Conservation (phyloP, 2,329 filamentous ascomycete species). For the Colletotrichum siamense region DNA sequence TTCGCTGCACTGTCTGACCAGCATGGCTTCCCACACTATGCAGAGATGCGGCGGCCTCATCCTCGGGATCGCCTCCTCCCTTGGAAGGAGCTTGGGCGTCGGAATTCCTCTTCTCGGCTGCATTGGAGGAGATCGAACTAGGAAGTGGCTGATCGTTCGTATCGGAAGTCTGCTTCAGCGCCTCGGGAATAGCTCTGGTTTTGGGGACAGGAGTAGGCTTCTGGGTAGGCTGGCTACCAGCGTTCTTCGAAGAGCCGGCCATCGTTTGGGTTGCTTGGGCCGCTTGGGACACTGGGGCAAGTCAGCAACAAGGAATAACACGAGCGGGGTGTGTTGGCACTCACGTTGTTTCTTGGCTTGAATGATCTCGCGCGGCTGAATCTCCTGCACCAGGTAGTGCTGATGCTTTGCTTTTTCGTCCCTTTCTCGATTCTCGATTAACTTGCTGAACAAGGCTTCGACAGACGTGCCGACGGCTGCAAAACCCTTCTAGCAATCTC, state of each 20-base stretch:
- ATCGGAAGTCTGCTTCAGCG: too few species aligned
- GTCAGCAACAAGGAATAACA: not conserved
- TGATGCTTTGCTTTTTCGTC: not conserved
- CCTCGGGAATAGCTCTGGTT: too few species aligned
- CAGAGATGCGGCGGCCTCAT: not conserved
- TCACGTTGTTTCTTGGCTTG: not conserved
- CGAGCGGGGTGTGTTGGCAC: not conserved
- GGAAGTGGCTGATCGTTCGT: too few species aligned
- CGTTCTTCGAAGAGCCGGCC: not conserved
- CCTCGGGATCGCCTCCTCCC: not conserved
- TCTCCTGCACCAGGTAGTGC: not conserved
- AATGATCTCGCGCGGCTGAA: not conserved
- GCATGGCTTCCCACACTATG: not conserved
- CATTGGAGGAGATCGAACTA: not conserved
- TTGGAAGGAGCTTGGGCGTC: not conserved
- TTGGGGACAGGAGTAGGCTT: not conserved
- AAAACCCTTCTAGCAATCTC: not conserved
- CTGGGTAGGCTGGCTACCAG: not conserved
- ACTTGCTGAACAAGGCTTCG: not conserved
- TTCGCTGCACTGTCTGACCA: not conserved
- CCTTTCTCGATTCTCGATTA: not conserved
- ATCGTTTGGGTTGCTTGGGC: not conserved
- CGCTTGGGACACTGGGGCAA: not conserved
- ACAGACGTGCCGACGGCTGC: not conserved
- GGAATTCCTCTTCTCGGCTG: not conserved